A percentile compares a stretch with the other conserved stretches of the same genome.
Conservation (phyloP, 1,284 basidiomycete genomes). For the Anthracocystis walkeri region DNA sequence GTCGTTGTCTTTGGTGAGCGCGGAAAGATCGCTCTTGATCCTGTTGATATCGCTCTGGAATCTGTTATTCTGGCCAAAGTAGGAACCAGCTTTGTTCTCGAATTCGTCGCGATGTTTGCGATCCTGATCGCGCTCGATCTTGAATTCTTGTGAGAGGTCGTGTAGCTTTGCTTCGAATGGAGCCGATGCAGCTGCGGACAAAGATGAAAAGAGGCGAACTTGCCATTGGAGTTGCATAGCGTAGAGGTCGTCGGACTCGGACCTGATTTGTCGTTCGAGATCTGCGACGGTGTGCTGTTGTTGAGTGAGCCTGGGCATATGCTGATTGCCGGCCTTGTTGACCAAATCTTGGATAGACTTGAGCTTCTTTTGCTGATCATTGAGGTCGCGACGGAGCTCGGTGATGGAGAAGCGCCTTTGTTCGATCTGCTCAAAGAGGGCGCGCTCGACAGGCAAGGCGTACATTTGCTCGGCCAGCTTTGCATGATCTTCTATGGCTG, state of each 20-base stretch:
- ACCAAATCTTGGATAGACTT: constrained; percentile 11
- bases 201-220: constrained; percentile 1
- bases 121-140: constrained; percentile 16
- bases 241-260: constrained; percentile 9
- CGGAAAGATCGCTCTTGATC: constrained; percentile 12
- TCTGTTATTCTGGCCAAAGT: constrained; percentile 6
- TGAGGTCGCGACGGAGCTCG: constrained; percentile 17
- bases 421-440: constrained; percentile 23
- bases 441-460: constrained; percentile 3
- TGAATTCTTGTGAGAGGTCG: constrained; percentile 3
- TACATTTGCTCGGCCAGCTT: constrained; percentile 13
- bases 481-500: constrained; percentile 5
- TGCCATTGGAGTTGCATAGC: constrained; percentile 21
- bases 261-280: constrained; percentile 21
- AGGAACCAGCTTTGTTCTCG: not conserved
- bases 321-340: constrained; percentile 10
- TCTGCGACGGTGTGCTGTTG: constrained; percentile 4
- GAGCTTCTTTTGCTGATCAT: constrained; percentile 17
- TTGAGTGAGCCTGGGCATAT: constrained; percentile 8
- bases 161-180: constrained; percentile 21
- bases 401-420: constrained; percentile 17
- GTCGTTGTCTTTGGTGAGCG: constrained; percentile 15
- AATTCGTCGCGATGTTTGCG: constrained; percentile 9
- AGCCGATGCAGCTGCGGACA: constrained; percentile 1
- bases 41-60: constrained; percentile 21